Base-by-base conservation (phyloP, 2,329 filamentous ascomycete species). In the Neocatenulostroma microsporum region DNA sequence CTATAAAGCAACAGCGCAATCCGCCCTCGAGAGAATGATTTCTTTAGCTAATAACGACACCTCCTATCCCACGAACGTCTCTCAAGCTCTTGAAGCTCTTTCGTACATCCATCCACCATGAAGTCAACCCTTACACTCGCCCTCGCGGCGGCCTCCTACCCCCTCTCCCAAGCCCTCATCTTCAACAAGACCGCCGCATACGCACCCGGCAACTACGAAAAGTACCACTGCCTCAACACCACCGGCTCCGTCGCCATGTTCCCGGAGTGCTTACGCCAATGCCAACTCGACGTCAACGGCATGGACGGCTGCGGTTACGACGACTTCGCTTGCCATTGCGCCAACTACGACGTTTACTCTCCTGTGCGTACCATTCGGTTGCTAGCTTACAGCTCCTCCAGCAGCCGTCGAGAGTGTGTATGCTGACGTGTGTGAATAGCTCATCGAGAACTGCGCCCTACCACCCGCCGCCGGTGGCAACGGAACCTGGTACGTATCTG, bases 281-380 rank as follows among this genome's bases (percentile, higher is more conserved):
- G 33, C 33, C 33, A 36, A 18, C 7, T 21, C 15, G 24, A 36
- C 13, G 33, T 18, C 21, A 36, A 36, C 25, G 10, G 15, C 19
- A 12, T 10, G 11, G 23, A 36, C 12, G 23, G 33, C 14, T 32
- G 30, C 19, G 30, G 14, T 3, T 32, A 32, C 24, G 24, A 36
- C 24, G 33, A 36, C 33, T 27, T 26, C 18, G 33, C 33, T 19
- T 36, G 33, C 33, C 33, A 36, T 19, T 36, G 33, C 33, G 33
- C 24, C 14, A 36, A 36, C 33, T 36, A 36, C 24, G 21, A 36
- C 14, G 14, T 28, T 13, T 36, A 28, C 33, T 17, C 30, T n/a
- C 15, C 14, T 17, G 30, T 32, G 11, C 19, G 30, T 19, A 30
- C 9, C 14, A 30, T 8, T 14, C 9, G 9, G 14, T 14, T 30